Percentiles rank a stretch among this genome's conserved stretches.
Evolutionary conservation across 257 asterid species (phyloP).

Genomic region (Solanum neorickii): DNA sequence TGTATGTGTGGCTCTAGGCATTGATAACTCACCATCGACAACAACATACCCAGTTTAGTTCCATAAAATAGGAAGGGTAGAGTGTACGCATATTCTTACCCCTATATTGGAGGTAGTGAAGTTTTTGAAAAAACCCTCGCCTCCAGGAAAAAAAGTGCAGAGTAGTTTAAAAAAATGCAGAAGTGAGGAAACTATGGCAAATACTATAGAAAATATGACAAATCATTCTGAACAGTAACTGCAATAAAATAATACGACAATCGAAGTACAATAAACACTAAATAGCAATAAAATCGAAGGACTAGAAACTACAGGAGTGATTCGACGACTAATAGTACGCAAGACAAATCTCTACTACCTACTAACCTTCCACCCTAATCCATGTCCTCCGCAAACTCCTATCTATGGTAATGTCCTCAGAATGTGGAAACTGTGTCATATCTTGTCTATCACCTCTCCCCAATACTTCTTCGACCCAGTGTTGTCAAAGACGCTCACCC

Average conservation of each 20-base stretch:
- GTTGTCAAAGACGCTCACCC: neutral
- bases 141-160: neutral
- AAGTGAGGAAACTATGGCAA: neutral
- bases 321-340: neutral
- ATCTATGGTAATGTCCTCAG: neutral
- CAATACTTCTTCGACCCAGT: neutral
- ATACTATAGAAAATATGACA: neutral
- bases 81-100: neutral
- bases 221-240: neutral
- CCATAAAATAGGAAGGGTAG: neutral
- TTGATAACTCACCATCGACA: neutral
- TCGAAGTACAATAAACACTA: neutral
- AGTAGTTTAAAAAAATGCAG: neutral
- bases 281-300: neutral
- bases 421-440: neutral
- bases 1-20: neutral
- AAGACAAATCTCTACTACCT: neutral
- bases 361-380: neutral
- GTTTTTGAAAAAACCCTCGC: neutral
- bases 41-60: no score
- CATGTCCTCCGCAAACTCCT: neutral
- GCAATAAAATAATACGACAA: neutral
- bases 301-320: neutral
- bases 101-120: neutral
- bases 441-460: neutral